Percentiles rank a stretch among this genome's conserved stretches.
These are phyloP conservation scores for Suhomyces guaymorum DNA, from an alignment of 1,139 yeast species.

Conservation along the genomic window DNA sequence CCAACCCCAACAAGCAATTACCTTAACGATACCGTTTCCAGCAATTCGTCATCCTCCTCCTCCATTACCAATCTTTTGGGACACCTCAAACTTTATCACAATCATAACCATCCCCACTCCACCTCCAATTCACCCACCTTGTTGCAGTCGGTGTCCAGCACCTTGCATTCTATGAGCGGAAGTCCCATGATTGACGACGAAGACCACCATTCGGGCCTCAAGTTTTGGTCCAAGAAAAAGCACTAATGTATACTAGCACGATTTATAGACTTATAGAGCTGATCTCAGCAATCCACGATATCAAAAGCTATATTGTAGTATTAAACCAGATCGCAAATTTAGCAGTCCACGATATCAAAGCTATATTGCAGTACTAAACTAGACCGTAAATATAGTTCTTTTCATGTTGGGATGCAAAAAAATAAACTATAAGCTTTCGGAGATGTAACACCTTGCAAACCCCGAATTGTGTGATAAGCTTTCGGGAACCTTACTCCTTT, in stretches of 20 bases:
- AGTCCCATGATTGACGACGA: constrained; percentile 9
- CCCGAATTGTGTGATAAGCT: too few relatives aligned
- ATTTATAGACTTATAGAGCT: constrained; percentile 11
- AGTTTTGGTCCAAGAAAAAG: constrained; percentile 19
- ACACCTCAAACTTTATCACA: constrained; percentile 24
- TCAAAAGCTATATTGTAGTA: too few relatives aligned
- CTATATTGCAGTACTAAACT: too few relatives aligned
- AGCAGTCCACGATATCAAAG: too few relatives aligned
- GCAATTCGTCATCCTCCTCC: constrained; percentile 21
- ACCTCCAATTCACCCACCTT: constrained; percentile 6
- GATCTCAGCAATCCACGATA: too few relatives aligned
- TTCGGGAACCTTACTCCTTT: too few relatives aligned
- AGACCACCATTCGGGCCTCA: constrained; percentile 9
- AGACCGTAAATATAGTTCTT: too few relatives aligned
- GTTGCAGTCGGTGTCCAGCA: constrained; percentile 7
- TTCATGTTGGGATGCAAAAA: too few relatives aligned
- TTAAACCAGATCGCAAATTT: too few relatives aligned
- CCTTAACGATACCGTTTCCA: constrained; percentile 6
- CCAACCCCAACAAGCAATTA: constrained; percentile 6
- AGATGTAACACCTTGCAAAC: too few relatives aligned
- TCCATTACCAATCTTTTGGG: constrained; percentile 32
- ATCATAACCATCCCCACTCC: constrained; percentile 7
- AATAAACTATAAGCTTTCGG: too few relatives aligned
- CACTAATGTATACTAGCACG: constrained; percentile 9
- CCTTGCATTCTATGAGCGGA: constrained; percentile 7